Evolutionary conservation across 139 green algal species (phyloP).

Genomic region (Picochlorum costavermella): DNA sequence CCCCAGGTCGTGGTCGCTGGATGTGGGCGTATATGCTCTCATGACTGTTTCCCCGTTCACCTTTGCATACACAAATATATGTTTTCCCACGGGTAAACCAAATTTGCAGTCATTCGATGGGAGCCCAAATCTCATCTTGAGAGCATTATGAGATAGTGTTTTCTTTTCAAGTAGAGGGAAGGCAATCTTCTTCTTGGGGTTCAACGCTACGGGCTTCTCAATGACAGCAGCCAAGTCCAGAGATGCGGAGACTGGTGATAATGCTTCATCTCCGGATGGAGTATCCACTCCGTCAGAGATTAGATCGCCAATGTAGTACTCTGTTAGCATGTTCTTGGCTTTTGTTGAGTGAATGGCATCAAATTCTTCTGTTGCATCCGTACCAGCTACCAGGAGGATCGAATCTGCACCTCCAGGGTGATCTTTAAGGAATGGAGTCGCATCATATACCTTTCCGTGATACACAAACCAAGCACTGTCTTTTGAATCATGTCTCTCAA

Average conservation of each 20-base stretch:
- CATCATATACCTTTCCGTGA: slow-evolving; percentile 90
- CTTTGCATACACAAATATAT: slow-evolving; percentile 87
- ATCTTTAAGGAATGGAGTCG: slow-evolving; percentile 81
- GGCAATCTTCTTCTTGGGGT: slow-evolving; percentile 66
- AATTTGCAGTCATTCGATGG: slow-evolving; percentile 74
- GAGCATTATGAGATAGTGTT: slow-evolving; percentile 74
- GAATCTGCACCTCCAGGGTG: slow-evolving; percentile 85
- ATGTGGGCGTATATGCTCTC: slow-evolving; percentile 93
- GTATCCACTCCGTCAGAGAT: background rate
- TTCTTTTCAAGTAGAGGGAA: slow-evolving; percentile 73
- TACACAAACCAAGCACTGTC: slow-evolving; percentile 87
- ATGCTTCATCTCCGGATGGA: slow-evolving; percentile 13
- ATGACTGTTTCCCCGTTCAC: slow-evolving; percentile 81
- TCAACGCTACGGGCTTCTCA: slow-evolving; percentile 50
- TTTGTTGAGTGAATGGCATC: slow-evolving; percentile 79
- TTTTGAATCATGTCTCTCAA: slow-evolving; percentile 51
- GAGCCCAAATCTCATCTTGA: slow-evolving; percentile 89
- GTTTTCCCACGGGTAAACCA: slow-evolving; percentile 86
- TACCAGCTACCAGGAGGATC: slow-evolving; percentile 68
- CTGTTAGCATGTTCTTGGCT: slow-evolving; percentile 69
- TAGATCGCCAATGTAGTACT: slow-evolving; percentile 78
- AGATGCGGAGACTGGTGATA: too few species aligned
- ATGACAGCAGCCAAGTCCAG: background rate
- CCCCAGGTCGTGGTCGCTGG: slow-evolving; percentile 69
- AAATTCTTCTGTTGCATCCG: slow-evolving; percentile 81